A percentile compares a stretch with the other conserved stretches of the same genome.
phyloP scores from a whole-genome alignment of 106 monocot species.

The Acanthochlamys bracteata region DNA sequence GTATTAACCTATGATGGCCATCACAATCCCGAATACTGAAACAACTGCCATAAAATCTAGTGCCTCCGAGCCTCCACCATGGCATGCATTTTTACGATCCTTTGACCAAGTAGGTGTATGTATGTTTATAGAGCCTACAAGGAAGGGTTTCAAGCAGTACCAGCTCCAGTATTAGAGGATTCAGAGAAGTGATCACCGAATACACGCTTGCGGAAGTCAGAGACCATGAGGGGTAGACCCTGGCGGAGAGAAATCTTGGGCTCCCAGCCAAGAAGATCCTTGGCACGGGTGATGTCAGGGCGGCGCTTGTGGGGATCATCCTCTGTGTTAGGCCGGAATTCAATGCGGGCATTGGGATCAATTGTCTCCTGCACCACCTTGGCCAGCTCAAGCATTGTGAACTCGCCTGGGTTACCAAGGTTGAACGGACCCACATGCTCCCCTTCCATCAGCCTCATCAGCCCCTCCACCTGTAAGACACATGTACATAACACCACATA shows the following conservation, averaged over 20 bases:
- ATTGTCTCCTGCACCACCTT: constrained; percentile 83
- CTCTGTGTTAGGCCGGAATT: constrained; percentile 66
- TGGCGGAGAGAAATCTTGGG: constrained; percentile 53
- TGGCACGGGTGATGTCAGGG: constrained; percentile 73
- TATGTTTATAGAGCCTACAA: too few relatives aligned
- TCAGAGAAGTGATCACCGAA: constrained; percentile 37
- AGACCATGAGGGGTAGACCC: constrained; percentile 78
- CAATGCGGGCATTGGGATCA: constrained; percentile 60
- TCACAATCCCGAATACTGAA: too few relatives aligned
- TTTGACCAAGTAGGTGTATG: neutral
- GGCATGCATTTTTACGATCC: too few relatives aligned
- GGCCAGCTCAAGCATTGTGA: constrained; percentile 95
- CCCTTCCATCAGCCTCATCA: constrained; percentile 78
- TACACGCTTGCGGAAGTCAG: constrained; percentile 71
- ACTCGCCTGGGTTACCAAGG: constrained; percentile 92
- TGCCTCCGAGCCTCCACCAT: too few relatives aligned
- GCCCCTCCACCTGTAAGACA: constrained; percentile 43
- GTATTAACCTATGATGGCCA: too few relatives aligned
- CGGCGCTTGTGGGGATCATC: constrained; percentile 89
- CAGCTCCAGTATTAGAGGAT: neutral
- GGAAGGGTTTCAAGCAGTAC: constrained; percentile 2
- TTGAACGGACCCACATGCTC: constrained; percentile 94
- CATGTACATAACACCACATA: neutral
- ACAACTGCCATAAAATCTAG: too few relatives aligned
- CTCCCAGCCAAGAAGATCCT: constrained; percentile 72